phyloP scores from a whole-genome alignment of 2,329 filamentous ascomycete species.

The Keithomyces neogunnii region DNA sequence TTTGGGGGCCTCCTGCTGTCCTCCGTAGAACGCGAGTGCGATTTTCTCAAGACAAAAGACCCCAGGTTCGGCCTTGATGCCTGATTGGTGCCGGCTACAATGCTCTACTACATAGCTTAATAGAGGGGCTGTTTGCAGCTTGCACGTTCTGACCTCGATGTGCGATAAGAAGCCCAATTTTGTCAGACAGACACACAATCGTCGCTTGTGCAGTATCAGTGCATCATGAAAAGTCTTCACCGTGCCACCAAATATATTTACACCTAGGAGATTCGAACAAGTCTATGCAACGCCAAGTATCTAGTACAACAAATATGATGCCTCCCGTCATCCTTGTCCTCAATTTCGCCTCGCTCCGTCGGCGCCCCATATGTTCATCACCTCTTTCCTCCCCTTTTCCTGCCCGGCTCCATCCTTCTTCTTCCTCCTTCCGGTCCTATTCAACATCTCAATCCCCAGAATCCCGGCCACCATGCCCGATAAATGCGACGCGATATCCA shows the following conservation, averaged over 20 bases:
- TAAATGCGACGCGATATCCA: conserved; percentile 46
- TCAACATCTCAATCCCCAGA: conserved; percentile 27
- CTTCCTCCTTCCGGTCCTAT: conserved; percentile 11
- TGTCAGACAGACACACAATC: too few relatives aligned
- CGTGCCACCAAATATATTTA: neutral
- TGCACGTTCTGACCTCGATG: too few relatives aligned
- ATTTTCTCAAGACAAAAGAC: too few relatives aligned
- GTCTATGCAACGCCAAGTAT: neutral
- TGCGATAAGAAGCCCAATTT: too few relatives aligned
- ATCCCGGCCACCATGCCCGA: conserved; percentile 41
- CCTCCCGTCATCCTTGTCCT: neutral
- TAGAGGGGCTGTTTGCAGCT: too few relatives aligned
- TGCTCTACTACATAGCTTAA: too few relatives aligned
- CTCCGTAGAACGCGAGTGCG: too few relatives aligned
- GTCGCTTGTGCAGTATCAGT: too few relatives aligned
- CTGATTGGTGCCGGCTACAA: too few relatives aligned
- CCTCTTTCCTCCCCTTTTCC: conserved; percentile 9
- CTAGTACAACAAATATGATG: neutral
- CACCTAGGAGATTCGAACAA: neutral
- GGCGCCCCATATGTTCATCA: conserved; percentile 9
- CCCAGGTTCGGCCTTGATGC: too few relatives aligned
- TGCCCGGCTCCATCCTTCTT: conserved; percentile 2
- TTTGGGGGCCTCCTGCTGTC: too few relatives aligned
- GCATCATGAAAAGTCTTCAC: too few relatives aligned
- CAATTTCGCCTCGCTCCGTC: neutral